Percentiles rank a stretch among this genome's conserved stretches.
Evolutionary conservation across 2,329 filamentous ascomycete species (phyloP).

Genomic region (Phialophora expanda): DNA sequence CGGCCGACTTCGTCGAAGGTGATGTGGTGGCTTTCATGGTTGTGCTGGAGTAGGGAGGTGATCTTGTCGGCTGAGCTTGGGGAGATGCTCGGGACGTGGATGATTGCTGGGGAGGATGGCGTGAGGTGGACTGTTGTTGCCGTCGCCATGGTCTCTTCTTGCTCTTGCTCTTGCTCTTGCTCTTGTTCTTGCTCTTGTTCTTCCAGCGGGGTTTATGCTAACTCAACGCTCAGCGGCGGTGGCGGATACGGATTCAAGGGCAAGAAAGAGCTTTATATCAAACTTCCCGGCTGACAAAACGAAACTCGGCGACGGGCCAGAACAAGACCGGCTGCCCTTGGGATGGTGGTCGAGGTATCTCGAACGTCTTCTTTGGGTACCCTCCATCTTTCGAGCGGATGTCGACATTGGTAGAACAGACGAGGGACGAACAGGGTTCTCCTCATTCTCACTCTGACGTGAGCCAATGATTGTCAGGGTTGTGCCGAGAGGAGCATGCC

Average conservation of each 20-base stretch:
- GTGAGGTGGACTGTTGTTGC: slow-evolving; percentile 5
- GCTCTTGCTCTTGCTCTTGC: no score
- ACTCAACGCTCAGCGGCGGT: no score
- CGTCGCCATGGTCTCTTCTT: slow-evolving; percentile 5
- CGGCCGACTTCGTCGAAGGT: slow-evolving; percentile 13
- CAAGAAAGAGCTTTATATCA: background rate
- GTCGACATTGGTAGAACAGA: slow-evolving; percentile 6
- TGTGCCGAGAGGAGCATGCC: background rate
- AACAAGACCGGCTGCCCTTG: background rate
- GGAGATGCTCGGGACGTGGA: background rate
- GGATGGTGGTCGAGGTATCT: background rate
- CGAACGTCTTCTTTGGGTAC: slow-evolving; percentile 3
- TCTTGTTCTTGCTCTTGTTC: no score
- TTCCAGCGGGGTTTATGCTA: no score
- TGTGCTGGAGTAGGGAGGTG: slow-evolving; percentile 3
- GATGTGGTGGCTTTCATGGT: slow-evolving; percentile 11
- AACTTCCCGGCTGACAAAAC: background rate
- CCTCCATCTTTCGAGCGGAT: background rate
- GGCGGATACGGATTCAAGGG: no score
- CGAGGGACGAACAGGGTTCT: slow-evolving; percentile 2
- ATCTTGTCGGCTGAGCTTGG: slow-evolving; percentile 7
- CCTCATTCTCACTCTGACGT: slow-evolving; percentile 18
- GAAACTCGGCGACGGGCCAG: background rate
- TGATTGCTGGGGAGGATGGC: background rate
- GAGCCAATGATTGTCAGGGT: slow-evolving; percentile 11